Base-by-base conservation (phyloP, 2,329 filamentous ascomycete genomes). In the Cadophora sp. region DNA sequence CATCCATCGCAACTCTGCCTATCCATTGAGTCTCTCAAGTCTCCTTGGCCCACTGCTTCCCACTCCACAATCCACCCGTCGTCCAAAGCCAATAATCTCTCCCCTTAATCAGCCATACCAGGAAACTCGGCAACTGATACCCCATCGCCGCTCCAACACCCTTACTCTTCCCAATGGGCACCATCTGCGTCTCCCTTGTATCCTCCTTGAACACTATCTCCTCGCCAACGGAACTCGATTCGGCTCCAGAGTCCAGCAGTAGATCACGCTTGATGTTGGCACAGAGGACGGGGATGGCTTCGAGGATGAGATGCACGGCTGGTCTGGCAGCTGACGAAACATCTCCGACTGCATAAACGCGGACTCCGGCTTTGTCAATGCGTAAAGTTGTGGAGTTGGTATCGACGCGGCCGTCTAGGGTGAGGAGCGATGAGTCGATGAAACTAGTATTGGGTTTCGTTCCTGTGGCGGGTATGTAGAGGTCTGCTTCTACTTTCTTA, bases 21-120 rank as follows among this genome's bases (percentile, higher is more conserved):
- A 24, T 22, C n/a, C 45, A 6, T 13, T 8, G 4, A 24, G 1
- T 24, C n/a, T 9, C 13, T 67, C 62, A 67, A 13, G 56, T 80
- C 82, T 82, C 80, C 71, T 84, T 84, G 9, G 74, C 76, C 82
- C 83, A 86, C 59, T 84, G 81, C 64, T 81, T 81, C 18, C 83
- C 84, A 74, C 75, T 84, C 84, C 84, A 86, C 16, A 85, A 64
- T 4, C 71, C 71, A 0, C 75, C 80, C 1, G 80, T 82, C 11
- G 81, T 84, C 81, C 82, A 83, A 33, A 85, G 64, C 81, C 82
- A 86, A 68, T 84, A 84, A 68, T 85, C 82, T 20, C 82, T 74
- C 1, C 83, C 82, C 71, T 85, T 85, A 60, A 84, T 78, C 72
- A 82, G 58, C 81, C 83, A 84, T 0, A 85, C 79, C 50, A 82